phyloP scores from a whole-genome alignment of 1,284 basidiomycete species.

The Apiotrichum siamense region DNA sequence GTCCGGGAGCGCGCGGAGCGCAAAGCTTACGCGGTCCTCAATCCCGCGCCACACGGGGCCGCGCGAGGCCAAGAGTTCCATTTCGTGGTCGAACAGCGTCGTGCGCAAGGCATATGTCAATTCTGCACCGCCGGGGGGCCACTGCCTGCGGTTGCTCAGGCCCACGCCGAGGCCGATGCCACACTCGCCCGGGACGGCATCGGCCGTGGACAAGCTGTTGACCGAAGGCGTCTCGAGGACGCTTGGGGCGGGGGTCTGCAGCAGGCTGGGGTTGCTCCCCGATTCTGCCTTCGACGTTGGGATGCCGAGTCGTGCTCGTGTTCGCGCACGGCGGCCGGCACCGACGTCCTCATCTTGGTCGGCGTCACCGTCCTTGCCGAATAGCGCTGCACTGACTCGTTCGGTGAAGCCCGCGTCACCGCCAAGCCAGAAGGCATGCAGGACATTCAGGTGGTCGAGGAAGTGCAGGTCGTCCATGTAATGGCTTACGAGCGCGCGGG shows the following conservation, averaged over 20 bases:
- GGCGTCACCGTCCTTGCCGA: conserved; percentile 30
- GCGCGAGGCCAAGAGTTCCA: conserved; percentile 1
- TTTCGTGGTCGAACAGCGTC: conserved; percentile 32
- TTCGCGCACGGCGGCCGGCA: conserved; percentile 6
- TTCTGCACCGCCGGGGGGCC: conserved; percentile 79
- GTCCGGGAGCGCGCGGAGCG: conserved; percentile 62
- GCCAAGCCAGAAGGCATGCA: conserved; percentile 38
- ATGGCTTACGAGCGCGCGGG: conserved; percentile 36
- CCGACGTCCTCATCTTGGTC: conserved; percentile 26
- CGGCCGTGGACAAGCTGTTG: no score
- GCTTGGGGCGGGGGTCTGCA: background rate
- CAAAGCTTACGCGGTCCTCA: conserved; percentile 72
- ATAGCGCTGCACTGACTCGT: conserved; percentile 32
- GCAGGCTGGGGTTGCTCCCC: background rate
- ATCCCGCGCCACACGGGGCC: conserved; percentile 55
- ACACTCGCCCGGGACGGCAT: conserved; percentile 22
- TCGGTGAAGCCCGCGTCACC: conserved; percentile 37
- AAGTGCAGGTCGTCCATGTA: conserved; percentile 40
- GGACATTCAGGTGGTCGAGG: conserved; percentile 40
- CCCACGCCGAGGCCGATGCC: conserved; percentile 64
- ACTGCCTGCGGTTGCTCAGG: conserved; percentile 61
- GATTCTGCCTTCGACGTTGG: background rate
- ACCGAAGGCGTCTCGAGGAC: background rate
- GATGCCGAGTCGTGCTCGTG: conserved; percentile 35
- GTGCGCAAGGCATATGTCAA: conserved; percentile 67